These are phyloP conservation scores for Conticribra guillardii DNA, from an alignment of 108 stramenopile genomes.

Conservation along the genomic window DNA sequence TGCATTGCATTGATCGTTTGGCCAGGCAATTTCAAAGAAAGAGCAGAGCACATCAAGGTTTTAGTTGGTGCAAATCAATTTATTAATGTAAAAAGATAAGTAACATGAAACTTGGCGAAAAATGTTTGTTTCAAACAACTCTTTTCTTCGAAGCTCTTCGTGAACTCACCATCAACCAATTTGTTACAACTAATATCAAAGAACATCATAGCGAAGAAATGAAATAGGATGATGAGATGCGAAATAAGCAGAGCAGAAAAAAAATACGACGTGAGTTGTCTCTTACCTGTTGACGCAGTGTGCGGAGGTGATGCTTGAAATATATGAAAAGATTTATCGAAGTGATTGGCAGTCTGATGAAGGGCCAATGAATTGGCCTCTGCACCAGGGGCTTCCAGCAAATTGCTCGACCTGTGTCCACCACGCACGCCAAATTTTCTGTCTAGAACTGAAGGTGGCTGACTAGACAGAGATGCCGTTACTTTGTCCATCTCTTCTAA, in stretches of 20 bases:
- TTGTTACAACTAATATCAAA: slow-evolving; percentile 11
- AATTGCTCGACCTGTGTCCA: slow-evolving; percentile 3
- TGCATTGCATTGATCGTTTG: background rate
- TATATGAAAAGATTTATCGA: slow-evolving; percentile 38
- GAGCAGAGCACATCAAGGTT: no score
- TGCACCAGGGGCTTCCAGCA: slow-evolving; percentile 1
- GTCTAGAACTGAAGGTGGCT: slow-evolving; percentile 27
- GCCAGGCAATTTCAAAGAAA: no score
- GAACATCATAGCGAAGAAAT: no score
- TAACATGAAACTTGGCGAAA: no score
- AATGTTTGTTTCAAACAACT: no score
- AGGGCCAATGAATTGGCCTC: background rate
- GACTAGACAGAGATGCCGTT: slow-evolving; percentile 8
- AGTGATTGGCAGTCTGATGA: background rate
- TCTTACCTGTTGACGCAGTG: slow-evolving; percentile 15
- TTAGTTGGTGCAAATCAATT: no score
- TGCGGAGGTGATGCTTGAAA: slow-evolving; percentile 38
- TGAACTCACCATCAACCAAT: slow-evolving; percentile 25
- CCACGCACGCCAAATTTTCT: slow-evolving; percentile 43
- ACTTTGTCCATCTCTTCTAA: slow-evolving; percentile 37
- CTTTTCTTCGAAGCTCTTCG: no score
- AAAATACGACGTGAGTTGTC: background rate
- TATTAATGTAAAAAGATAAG: no score
- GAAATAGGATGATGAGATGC: background rate
- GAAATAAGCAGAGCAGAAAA: background rate